These are phyloP conservation scores for Elongisporangium undulatum DNA, from an alignment of 352 stramenopile species.

Conservation along the genomic window DNA sequence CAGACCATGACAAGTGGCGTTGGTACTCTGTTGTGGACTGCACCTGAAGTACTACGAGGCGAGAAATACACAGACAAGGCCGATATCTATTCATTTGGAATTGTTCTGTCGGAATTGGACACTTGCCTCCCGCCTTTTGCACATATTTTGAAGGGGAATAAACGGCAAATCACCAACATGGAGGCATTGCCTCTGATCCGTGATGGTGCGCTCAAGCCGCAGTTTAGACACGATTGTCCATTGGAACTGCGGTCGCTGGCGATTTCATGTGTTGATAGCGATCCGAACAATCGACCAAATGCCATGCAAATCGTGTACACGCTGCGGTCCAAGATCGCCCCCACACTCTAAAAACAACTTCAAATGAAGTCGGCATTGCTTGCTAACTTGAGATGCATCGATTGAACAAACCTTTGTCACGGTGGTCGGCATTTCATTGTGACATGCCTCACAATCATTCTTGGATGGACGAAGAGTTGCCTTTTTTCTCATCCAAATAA, in stretches of 20 bases:
- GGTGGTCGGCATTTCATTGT: too few species aligned
- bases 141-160: conserved; percentile 43
- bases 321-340: conserved; percentile 25
- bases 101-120: conserved; percentile 63
- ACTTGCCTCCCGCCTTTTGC: conserved; percentile 50
- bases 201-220: conserved; percentile 31
- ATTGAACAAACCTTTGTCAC: too few species aligned
- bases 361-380: too few species aligned
- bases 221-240: conserved; percentile 36
- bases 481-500: too few species aligned
- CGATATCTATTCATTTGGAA: conserved; percentile 61
- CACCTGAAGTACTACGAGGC: conserved; percentile 48
- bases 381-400: too few species aligned
- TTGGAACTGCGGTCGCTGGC: conserved; percentile 22
- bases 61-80: conserved; percentile 51
- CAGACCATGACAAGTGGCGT: conserved; percentile 65
- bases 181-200: conserved; percentile 54
- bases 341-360: conserved; percentile 13
- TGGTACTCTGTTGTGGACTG: conserved; percentile 57
- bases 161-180: conserved; percentile 39
- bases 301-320: conserved; percentile 49
- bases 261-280: conserved; percentile 22
- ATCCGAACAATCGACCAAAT: conserved; percentile 31
- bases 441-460: too few species aligned
- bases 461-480: too few species aligned